These are phyloP conservation scores for Chaetomium fimeti DNA, from an alignment of 495 filamentous ascomycete genomes.

Conservation along the genomic window DNA sequence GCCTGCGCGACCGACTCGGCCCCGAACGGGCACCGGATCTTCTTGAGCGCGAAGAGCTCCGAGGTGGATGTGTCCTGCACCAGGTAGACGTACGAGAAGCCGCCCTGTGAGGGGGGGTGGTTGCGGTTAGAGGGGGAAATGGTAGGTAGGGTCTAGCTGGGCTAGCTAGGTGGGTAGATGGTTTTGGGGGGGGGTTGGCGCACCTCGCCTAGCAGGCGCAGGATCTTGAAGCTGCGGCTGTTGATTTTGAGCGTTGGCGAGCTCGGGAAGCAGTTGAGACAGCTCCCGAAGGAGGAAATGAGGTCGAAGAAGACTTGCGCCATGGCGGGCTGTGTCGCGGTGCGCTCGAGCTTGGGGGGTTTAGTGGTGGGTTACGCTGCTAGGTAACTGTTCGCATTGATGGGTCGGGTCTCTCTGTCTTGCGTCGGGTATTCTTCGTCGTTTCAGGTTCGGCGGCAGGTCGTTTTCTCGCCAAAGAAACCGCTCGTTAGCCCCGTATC, in stretches of 20 bases:
- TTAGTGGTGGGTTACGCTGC: conserved; percentile 4
- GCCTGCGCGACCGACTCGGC: conserved; percentile 92
- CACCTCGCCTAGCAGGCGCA: conserved; percentile 88
- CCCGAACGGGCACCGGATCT: conserved; percentile 95
- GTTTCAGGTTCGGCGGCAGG: not conserved
- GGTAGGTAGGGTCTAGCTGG: not conserved
- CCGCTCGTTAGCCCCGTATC: not conserved
- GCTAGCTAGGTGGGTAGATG: not conserved
- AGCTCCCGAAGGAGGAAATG: conserved; percentile 85
- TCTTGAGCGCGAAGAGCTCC: conserved; percentile 90
- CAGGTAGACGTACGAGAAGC: conserved; percentile 98
- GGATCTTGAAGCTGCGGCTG: conserved; percentile 88
- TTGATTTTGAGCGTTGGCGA: conserved; percentile 95
- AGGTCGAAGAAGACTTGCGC: conserved; percentile 84
- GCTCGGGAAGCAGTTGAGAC: conserved; percentile 91
- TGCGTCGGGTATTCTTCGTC: not conserved
- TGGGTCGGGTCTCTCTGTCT: not conserved
- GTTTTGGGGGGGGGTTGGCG: conserved; percentile 15
- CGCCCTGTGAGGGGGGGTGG: conserved; percentile 61
- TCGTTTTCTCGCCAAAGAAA: not conserved
- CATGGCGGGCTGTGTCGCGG: conserved; percentile 50
- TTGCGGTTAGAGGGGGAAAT: too few species aligned
- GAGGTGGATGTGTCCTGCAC: conserved; percentile 83
- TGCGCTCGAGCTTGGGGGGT: not conserved
- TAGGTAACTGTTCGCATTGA: not conserved